These are phyloP conservation scores for Rhizophora mangle DNA, from an alignment of 345 rosid species.

Conservation along the genomic window DNA sequence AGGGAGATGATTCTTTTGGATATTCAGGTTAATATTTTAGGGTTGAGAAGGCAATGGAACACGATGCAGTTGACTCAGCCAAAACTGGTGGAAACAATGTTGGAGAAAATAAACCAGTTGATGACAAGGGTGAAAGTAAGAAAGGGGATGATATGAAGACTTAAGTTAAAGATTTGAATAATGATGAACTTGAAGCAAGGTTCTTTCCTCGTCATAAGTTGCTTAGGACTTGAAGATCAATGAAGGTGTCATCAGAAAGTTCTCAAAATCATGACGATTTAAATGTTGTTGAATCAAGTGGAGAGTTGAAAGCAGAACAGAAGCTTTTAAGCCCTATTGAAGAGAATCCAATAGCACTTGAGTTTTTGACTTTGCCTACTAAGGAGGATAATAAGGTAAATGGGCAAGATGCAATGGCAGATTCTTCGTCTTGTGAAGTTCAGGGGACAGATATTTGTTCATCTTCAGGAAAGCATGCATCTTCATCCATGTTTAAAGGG, in stretches of 20 bases:
- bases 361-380: conserved; percentile 56
- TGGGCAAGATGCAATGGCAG: conserved; percentile 22
- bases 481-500: conserved; percentile 25
- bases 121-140: conserved; percentile 29
- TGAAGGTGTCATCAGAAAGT: conserved; percentile 33
- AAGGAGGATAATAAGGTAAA: conserved; percentile 34
- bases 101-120: conserved; percentile 13
- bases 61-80: conserved; percentile 41
- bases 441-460: conserved; percentile 53
- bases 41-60: conserved; percentile 68
- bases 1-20: conserved; percentile 69
- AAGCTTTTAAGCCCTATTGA: conserved; percentile 40
- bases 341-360: conserved; percentile 52
- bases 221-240: conserved; percentile 52
- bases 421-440: conserved; percentile 38
- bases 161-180: conserved; percentile 54
- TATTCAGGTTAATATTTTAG: conserved; percentile 86
- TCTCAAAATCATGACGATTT: conserved; percentile 25
- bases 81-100: conserved; percentile 27
- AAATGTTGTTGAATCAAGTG: conserved; percentile 20
- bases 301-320: conserved; percentile 36
- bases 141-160: conserved; percentile 29
- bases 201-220: conserved; percentile 95
- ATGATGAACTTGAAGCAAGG: conserved; percentile 76
- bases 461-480: conserved; percentile 35